Percentiles rank a stretch among this genome's conserved stretches.
These are phyloP conservation scores for Solidago caesia DNA, from an alignment of 129 eudicot species.

Conservation along the genomic window DNA sequence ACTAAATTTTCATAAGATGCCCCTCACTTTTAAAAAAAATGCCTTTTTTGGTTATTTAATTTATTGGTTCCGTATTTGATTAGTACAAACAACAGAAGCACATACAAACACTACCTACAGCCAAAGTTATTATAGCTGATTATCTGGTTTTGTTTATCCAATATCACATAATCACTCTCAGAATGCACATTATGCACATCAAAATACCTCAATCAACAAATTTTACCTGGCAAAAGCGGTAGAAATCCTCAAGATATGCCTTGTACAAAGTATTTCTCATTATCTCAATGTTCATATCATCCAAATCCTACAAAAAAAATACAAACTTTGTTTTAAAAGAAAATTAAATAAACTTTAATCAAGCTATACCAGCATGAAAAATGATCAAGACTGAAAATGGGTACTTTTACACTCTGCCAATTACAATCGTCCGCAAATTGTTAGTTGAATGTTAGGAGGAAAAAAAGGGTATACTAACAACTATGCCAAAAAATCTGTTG, in stretches of 20 bases:
- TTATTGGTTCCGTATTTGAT: too few relatives aligned
- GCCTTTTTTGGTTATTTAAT: too few relatives aligned
- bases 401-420: not conserved
- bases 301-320: conserved; percentile 68
- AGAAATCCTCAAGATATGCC: conserved; percentile 97
- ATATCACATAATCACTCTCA: not conserved
- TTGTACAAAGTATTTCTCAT: conserved; percentile 98
- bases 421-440: conserved; percentile 16
- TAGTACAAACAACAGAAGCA: too few relatives aligned
- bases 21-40: too few relatives aligned
- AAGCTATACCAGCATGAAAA: not conserved
- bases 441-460: conserved; percentile 3
- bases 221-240: conserved; percentile 82
- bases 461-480: not conserved
- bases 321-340: not conserved
- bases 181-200: not conserved
- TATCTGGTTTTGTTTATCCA: not conserved
- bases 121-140: not conserved
- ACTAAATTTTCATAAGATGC: too few relatives aligned
- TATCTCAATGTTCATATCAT: conserved; percentile 98
- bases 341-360: not conserved
- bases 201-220: not conserved
- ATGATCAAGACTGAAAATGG: not conserved
- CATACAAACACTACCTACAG: not conserved
- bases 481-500: not conserved